These are phyloP conservation scores for Triticum turgidum DNA, from an alignment of 176 grass and related monocot species.

Conservation along the genomic window DNA sequence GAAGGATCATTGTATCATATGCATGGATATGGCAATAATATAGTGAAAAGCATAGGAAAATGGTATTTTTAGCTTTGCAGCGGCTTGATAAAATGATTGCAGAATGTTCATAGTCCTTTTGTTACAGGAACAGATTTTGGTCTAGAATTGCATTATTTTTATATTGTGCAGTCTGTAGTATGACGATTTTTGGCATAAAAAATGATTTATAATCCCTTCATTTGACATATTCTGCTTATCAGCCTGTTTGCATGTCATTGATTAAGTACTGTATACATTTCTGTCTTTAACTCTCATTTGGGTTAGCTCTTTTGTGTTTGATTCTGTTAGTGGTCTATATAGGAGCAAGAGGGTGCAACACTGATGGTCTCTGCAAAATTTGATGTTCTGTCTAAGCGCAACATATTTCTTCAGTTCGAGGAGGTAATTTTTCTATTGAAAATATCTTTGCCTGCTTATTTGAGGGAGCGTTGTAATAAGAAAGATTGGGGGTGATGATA, in stretches of 20 bases:
- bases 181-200: background rate
- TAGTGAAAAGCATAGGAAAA: background rate
- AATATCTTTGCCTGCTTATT: slow-evolving; percentile 28
- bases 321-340: slow-evolving; percentile 47
- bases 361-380: slow-evolving; percentile 95
- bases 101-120: slow-evolving; percentile 1
- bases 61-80: background rate
- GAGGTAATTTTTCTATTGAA: slow-evolving; percentile 48
- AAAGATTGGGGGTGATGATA: background rate
- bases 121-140: background rate
- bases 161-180: background rate
- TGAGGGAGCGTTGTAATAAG: background rate
- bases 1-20: background rate
- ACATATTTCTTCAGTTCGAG: slow-evolving; percentile 96
- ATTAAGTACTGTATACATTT: background rate
- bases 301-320: slow-evolving; percentile 37
- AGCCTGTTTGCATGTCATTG: background rate
- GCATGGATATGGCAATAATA: background rate
- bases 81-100: background rate
- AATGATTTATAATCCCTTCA: background rate
- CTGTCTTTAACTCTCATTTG: slow-evolving; percentile 1
- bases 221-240: background rate
- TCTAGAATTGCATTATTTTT: background rate
- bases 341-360: slow-evolving; percentile 96
- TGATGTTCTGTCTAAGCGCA: slow-evolving; percentile 74